Conservation (phyloP, 169 alveolate genomes). For the Miamiensis avidus region DNA sequence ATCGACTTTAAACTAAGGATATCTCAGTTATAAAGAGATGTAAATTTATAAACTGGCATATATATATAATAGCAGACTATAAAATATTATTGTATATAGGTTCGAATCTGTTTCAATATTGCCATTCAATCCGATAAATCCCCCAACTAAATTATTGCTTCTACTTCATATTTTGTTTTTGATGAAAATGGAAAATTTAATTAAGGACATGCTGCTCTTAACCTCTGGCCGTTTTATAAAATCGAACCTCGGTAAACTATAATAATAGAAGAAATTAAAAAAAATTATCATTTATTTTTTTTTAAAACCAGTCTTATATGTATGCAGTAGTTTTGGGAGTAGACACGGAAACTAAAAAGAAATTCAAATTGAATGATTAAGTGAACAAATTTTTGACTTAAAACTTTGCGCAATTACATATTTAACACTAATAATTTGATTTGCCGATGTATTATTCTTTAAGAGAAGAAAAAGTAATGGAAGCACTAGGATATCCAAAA, state of each 20-base stretch:
- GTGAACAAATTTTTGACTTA: slow-evolving; percentile 14
- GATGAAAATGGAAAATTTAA: slow-evolving; percentile 60
- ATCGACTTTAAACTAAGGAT: slow-evolving; percentile 43
- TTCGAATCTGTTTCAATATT: slow-evolving; percentile 45
- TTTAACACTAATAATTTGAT: slow-evolving; percentile 53
- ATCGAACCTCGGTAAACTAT: slow-evolving; percentile 40
- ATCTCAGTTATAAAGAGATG: slow-evolving; percentile 53
- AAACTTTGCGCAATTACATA: slow-evolving; percentile 46
- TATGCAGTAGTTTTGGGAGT: slow-evolving; percentile 73
- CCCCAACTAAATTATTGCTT: slow-evolving; percentile 49
- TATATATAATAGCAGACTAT: too few species aligned
- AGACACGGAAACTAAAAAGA: slow-evolving; percentile 16
- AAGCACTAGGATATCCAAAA: slow-evolving; percentile 44
- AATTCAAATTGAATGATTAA: neutral
- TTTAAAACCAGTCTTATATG: slow-evolving; percentile 48
- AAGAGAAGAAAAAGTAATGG: slow-evolving; percentile 60
- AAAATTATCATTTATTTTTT: slow-evolving; percentile 27
- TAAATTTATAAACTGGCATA: too few species aligned
- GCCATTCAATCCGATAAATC: slow-evolving; percentile 35
- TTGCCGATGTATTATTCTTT: slow-evolving; percentile 60
- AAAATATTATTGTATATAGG: too few species aligned
- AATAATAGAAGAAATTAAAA: too few species aligned
- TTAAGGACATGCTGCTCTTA: slow-evolving; percentile 60
- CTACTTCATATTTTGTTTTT: slow-evolving; percentile 55
- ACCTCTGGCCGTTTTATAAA: slow-evolving; percentile 80